phyloP scores from a whole-genome alignment of 2,329 filamentous ascomycete genomes.

The Colletotrichum sp. region DNA sequence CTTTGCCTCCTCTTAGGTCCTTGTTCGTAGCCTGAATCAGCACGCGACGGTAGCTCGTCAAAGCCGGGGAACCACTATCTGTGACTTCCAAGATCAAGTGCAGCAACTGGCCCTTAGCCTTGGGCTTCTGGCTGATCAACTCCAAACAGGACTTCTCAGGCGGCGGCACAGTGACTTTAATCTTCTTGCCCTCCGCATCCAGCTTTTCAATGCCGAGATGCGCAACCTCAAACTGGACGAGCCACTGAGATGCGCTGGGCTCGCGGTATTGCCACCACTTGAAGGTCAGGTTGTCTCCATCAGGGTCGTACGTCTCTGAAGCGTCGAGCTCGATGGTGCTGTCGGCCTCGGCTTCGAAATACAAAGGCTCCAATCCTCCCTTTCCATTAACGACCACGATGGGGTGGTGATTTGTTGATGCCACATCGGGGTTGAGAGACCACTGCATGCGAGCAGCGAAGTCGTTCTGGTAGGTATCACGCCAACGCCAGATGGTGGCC shows the following conservation, averaged over 20 bases:
- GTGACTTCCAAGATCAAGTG: slow-evolving; percentile 56
- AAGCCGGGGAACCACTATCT: slow-evolving; percentile 43
- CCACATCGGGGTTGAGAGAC: slow-evolving; percentile 30
- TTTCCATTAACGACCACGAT: slow-evolving; percentile 47
- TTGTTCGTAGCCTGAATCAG: slow-evolving; percentile 38
- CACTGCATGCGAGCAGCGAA: slow-evolving; percentile 47
- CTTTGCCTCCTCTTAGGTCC: slow-evolving; percentile 17
- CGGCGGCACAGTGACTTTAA: slow-evolving; percentile 6
- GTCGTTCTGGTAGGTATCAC: slow-evolving; percentile 44
- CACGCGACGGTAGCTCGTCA: slow-evolving; percentile 54
- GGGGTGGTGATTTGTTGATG: slow-evolving; percentile 50
- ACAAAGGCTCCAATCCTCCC: slow-evolving; percentile 39
- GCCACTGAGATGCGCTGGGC: slow-evolving; percentile 43
- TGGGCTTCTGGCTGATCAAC: background rate
- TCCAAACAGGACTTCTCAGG: slow-evolving; percentile 41
- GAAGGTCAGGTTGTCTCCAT: slow-evolving; percentile 46
- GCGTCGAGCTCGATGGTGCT: slow-evolving; percentile 47
- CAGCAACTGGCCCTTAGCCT: slow-evolving; percentile 42
- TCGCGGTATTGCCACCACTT: slow-evolving; percentile 56
- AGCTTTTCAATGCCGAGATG: slow-evolving; percentile 35
- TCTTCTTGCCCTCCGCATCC: slow-evolving; percentile 19
- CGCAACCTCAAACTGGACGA: slow-evolving; percentile 41
- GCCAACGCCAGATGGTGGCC: slow-evolving; percentile 48
- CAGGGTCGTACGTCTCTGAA: slow-evolving; percentile 49
- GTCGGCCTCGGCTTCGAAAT: slow-evolving; percentile 44